phyloP scores from a whole-genome alignment of 208 protist species.

The Trypanosomatidae sp. region DNA sequence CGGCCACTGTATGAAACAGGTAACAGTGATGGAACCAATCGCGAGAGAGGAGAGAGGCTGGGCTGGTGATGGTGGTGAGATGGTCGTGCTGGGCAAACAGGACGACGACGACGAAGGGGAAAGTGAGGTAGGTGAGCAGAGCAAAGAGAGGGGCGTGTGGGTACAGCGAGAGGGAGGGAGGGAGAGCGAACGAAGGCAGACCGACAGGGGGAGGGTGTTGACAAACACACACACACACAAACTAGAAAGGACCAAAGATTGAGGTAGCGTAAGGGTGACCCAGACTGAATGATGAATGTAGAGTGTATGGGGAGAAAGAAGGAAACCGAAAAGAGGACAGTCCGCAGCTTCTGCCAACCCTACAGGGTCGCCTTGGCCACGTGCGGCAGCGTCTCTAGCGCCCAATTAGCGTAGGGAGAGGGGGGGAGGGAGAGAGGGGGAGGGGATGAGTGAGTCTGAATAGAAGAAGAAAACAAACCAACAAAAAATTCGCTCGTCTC shows the following conservation, averaged over 20 bases:
- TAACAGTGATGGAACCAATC: background rate
- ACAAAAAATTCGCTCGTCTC: background rate
- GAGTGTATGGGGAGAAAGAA: background rate
- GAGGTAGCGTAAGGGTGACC: background rate
- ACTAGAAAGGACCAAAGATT: background rate
- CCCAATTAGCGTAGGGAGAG: background rate
- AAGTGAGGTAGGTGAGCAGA: conserved; percentile 5
- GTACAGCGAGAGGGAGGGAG: background rate
- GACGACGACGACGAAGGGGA: conserved; percentile 4
- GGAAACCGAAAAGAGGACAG: background rate
- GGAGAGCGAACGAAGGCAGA: conserved; percentile 6
- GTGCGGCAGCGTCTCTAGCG: background rate
- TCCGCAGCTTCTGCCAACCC: background rate
- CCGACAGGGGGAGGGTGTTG: background rate
- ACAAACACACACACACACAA: conserved; percentile 9
- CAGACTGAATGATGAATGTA: background rate
- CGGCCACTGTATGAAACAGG: background rate
- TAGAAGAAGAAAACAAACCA: background rate
- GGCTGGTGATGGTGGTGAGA: no score
- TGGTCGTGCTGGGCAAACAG: no score
- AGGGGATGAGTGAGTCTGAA: background rate
- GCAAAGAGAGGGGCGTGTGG: background rate
- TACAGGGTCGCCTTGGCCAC: background rate
- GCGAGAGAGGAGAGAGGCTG: background rate
- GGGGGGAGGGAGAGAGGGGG: background rate